Evolutionary conservation across 1,284 basidiomycete species (phyloP).

Genomic region (Fomitiporia mediterranea): DNA sequence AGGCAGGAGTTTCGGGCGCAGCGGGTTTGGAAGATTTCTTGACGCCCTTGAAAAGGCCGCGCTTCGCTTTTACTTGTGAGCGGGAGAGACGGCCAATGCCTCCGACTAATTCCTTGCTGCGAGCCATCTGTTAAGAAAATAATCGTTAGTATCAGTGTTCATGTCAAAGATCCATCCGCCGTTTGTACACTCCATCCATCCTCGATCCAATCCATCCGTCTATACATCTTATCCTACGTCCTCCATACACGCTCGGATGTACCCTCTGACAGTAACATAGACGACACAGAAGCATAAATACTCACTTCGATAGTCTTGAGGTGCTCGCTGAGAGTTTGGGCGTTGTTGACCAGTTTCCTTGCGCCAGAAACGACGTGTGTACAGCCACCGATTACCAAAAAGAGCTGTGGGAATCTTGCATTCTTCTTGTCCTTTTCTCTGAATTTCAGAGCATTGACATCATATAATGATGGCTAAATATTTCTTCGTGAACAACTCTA

Average conservation of each 20-base stretch:
- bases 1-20: slow-evolving; percentile 50
- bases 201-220: background rate
- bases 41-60: slow-evolving; percentile 73
- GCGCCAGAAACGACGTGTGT: background rate
- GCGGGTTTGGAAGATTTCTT: slow-evolving; percentile 75
- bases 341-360: background rate
- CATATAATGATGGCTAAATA: no score
- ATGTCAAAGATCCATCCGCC: slow-evolving; percentile 17
- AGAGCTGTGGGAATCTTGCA: background rate
- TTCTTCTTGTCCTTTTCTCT: background rate
- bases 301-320: slow-evolving; percentile 15
- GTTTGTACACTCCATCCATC: slow-evolving; percentile 10
- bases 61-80: slow-evolving; percentile 77
- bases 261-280: background rate
- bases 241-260: background rate
- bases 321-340: slow-evolving; percentile 8
- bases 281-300: slow-evolving; percentile 2
- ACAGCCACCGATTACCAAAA: slow-evolving; percentile 3
- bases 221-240: background rate
- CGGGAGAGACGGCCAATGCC: slow-evolving; percentile 82
- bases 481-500: no score
- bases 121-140: slow-evolving; percentile 70
- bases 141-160: slow-evolving; percentile 18
- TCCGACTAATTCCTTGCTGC: slow-evolving; percentile 83
- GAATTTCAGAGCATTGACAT: no score